phyloP scores from a whole-genome alignment of 305 asterid genomes.

The Fraxinus angustifolia region DNA sequence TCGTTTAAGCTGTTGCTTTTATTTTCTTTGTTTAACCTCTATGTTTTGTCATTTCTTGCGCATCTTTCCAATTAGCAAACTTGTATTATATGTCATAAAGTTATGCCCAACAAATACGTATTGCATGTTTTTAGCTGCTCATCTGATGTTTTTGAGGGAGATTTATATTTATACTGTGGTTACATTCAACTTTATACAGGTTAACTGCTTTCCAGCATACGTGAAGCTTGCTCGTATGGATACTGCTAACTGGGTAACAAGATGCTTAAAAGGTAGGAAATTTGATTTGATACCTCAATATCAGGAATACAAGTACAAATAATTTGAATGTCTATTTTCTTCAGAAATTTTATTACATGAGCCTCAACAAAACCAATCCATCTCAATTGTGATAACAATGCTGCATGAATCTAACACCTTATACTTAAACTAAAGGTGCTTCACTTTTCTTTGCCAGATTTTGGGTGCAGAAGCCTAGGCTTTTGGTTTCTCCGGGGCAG shows the following conservation, averaged over 20 bases:
- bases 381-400: neutral
- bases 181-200: neutral
- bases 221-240: neutral
- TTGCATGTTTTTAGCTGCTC: neutral
- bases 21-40: neutral
- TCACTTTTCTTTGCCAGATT: neutral
- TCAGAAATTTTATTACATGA: constrained; percentile 25
- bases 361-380: constrained; percentile 24
- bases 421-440: constrained; percentile 10
- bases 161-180: neutral
- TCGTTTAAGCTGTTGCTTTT: neutral
- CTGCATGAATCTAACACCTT: neutral
- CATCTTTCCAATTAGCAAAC: neutral
- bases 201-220: constrained; percentile 15
- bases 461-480: constrained; percentile 12
- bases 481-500: constrained; percentile 13
- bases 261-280: neutral
- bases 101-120: neutral
- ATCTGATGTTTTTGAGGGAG: neutral
- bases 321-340: neutral
- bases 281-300: neutral
- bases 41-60: neutral
- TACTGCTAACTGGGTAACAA: neutral
- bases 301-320: constrained; percentile 9
- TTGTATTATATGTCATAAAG: neutral